Percentiles rank a stretch among this genome's conserved stretches.
Evolutionary conservation across 306 rosid species (phyloP).

Genomic region (Acacia acuminata): DNA sequence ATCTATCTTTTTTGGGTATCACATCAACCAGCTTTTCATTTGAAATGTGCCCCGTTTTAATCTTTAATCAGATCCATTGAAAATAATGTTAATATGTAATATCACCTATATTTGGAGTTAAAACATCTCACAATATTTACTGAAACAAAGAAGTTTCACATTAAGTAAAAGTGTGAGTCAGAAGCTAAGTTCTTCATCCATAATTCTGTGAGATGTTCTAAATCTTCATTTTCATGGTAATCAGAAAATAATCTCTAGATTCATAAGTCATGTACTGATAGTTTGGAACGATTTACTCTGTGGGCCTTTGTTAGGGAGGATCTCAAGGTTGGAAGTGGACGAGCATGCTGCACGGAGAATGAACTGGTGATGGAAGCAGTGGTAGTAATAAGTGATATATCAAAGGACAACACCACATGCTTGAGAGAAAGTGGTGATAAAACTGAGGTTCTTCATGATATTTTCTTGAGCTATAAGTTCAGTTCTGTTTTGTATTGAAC

Average conservation of each 20-base stretch:
- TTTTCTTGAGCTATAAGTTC: constrained; percentile 22
- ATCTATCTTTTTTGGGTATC: neutral
- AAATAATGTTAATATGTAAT: constrained; percentile 6
- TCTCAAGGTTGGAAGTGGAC: constrained; percentile 81
- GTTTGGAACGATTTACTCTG: constrained; percentile 14
- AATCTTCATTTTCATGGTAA: constrained; percentile 22
- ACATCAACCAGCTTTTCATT: constrained; percentile 7
- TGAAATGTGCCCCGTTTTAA: constrained; percentile 14
- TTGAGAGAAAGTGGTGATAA: constrained; percentile 43
- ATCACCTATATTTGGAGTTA: constrained; percentile 6
- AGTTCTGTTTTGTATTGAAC: constrained; percentile 13
- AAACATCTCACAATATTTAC: neutral
- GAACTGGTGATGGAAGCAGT: constrained; percentile 71
- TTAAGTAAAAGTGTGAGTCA: constrained; percentile 13
- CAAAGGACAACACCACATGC: constrained; percentile 55
- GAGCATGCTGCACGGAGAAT: constrained; percentile 47
- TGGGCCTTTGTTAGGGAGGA: constrained; percentile 55
- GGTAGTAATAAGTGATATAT: constrained; percentile 60
- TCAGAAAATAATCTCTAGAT: neutral
- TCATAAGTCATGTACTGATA: neutral
- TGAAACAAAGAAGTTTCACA: neutral
- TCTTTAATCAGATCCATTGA: constrained; percentile 1
- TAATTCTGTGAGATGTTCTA: neutral
- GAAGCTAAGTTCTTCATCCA: constrained; percentile 26
- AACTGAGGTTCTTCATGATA: constrained; percentile 60